Evolutionary conservation across 768 basidiomycete genomes (phyloP), one percentile per base, ranked within the genome.

Genomic region (Suillus spraguei): DNA sequence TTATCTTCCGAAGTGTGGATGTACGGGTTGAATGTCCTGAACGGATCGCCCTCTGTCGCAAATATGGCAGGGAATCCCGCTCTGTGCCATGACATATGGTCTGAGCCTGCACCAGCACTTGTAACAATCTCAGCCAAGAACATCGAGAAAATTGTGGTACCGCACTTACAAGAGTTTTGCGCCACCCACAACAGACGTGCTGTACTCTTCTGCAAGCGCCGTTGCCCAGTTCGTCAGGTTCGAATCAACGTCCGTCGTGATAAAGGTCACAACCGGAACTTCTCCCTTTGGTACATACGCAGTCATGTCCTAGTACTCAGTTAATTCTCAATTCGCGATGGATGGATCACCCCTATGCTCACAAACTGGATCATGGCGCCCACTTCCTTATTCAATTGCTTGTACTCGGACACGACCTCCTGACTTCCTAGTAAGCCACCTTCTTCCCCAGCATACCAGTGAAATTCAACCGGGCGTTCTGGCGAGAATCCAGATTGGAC

Each of bases 381-480:
- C 32, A 87, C 80, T 28, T 78, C 72, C 52, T 76, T 74, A 5
- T 80, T 81, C 20, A 76, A 67, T 54, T 72, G 78, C 68, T 82
- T 81, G 73, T 86, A 86, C 33, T 71, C 73, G 36, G 78, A 78
- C 5, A 82, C 85, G 62, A 88, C 78, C 8, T 84, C 86, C 64
- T 85, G 83, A 42, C 82, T 60, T 22, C 60, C 60, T n/a, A 70
- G 59, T 35, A 65, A 58, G 38, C 69, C 64, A 56, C 64, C 73
- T 56, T 74, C 90, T 80, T 92, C 91, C 49, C 87, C 90, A 59
- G 90, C 88, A 71, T 92, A 94, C 92, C 90, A 92, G 67, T 92
- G 90, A 74, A 93, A 93, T 71, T 94, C 90, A 38, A 93, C 81
- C 6, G 86, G 78, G 50, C 84, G 83, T 63, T 80, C 76, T 59